Percentiles rank a stretch among this genome's conserved stretches.
Evolutionary conservation across 257 asterid genomes (phyloP).

Genomic region (Solanum pinnatisectum): DNA sequence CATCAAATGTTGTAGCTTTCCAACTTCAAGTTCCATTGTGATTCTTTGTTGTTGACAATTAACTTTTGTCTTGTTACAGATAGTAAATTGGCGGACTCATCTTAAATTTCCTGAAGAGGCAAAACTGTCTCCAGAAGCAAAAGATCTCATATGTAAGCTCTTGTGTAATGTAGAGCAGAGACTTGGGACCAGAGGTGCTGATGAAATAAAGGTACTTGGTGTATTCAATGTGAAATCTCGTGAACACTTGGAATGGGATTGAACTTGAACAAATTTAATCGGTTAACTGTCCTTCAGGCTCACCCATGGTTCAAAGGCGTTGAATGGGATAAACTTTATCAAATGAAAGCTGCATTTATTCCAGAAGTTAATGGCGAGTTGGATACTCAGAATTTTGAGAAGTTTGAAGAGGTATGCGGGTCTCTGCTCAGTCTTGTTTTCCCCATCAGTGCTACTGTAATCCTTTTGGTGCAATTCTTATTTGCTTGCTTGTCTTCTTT

Average conservation of each 20-base stretch:
- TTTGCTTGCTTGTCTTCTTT: conserved; percentile 1
- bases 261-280: neutral
- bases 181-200: conserved; percentile 92
- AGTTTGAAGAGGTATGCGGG: conserved; percentile 75
- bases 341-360: conserved; percentile 88
- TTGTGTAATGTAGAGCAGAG: conserved; percentile 92
- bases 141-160: conserved; percentile 83
- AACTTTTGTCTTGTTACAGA: conserved; percentile 32
- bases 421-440: neutral
- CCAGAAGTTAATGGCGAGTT: conserved; percentile 92
- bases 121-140: conserved; percentile 71
- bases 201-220: conserved; percentile 69
- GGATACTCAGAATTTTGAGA: conserved; percentile 97
- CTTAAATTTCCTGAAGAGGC: conserved; percentile 95
- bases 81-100: conserved; percentile 83
- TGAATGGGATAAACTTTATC: conserved; percentile 80
- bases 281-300: conserved; percentile 43
- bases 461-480: neutral
- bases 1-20: neutral
- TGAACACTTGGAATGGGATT: neutral
- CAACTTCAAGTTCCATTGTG: neutral
- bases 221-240: conserved; percentile 1
- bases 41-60: neutral
- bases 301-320: conserved; percentile 87
- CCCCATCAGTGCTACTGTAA: neutral